Base-by-base conservation (phyloP, 169 alveolate species). In the Eimeria sp. region DNA sequence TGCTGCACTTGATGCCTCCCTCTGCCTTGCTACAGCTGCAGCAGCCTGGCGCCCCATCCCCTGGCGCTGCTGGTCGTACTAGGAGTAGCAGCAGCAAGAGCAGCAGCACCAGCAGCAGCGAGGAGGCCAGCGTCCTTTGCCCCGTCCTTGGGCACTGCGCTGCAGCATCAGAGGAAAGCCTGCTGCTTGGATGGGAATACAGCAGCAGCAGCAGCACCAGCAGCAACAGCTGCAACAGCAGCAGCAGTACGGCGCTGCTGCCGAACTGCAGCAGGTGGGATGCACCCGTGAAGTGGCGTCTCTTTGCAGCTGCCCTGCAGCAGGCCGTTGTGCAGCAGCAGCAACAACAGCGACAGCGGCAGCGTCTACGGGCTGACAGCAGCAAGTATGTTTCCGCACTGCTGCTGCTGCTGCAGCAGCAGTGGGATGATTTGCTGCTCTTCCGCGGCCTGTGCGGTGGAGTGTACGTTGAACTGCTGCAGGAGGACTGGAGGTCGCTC, bases 371-470 rank as follows among this genome's bases (percentile, higher is more conserved):
- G 43, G 47, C 67, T 61, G 89, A 78, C 57, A 78, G 70, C 61
- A 49, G 65, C 89, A 78, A n/a, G 3, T 78, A 78, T 34, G n/a
- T n/a, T 34, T 11, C 89, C 6, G 89, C 89, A 11, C 16, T 54
- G 61, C 61, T 54, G 61, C 61, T 54, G 61, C 61, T 54, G 61
- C 61, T 54, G 61, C 61, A 54, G 45, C 61, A 43, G 89, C 89
- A 78, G 89, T 78, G 89, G 89, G 67, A 49, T 10, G 89, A 78
- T 49, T 18, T 78, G 67, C 89, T 43, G 89, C 89, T 78, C 43
- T 43, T 78, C 25, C 89, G 89, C 16, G 89, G 89, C 65, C 89
- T 78, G 18, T 78, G 89, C 89, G 89, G 89, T 4, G 89, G 89
- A 65, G 65, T 78, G 63, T 78, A 78, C 49, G 89, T 45, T 22